Evolutionary conservation across 208 protist species (phyloP).

Genomic region (Leishmania lainsoni): DNA sequence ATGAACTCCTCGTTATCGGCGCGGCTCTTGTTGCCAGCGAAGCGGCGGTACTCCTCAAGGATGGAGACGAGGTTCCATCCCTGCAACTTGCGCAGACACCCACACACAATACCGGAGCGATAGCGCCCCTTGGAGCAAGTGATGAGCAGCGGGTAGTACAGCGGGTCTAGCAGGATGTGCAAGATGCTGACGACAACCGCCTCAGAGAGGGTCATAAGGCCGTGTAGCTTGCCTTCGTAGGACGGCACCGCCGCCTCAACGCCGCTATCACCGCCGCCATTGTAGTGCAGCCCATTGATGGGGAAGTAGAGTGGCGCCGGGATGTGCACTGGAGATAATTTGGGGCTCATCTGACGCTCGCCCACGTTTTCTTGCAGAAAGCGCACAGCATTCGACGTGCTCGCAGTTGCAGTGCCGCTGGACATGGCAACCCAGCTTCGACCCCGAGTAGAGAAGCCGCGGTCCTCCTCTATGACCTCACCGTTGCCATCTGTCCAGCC

Average conservation of each 20-base stretch:
- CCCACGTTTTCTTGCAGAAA: slow-evolving; percentile 45
- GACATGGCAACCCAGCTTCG: background rate
- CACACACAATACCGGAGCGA: slow-evolving; percentile 97
- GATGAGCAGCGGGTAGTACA: slow-evolving; percentile 96
- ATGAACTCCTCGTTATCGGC: slow-evolving; percentile 99
- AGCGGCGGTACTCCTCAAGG: slow-evolving; percentile 97
- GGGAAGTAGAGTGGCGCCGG: slow-evolving; percentile 26
- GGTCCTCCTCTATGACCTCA: background rate
- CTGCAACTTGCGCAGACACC: slow-evolving; percentile 98
- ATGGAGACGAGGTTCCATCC: slow-evolving; percentile 98
- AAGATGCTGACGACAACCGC: slow-evolving; percentile 92
- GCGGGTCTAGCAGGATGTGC: slow-evolving; percentile 92
- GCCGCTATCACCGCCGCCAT: background rate
- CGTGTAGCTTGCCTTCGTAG: slow-evolving; percentile 29
- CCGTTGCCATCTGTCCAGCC: slow-evolving; percentile 1
- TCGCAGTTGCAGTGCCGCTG: background rate
- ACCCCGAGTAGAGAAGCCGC: background rate
- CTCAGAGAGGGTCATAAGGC: slow-evolving; percentile 84
- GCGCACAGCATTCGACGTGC: slow-evolving; percentile 47
- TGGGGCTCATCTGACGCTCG: slow-evolving; percentile 21
- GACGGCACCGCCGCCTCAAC: slow-evolving; percentile 14
- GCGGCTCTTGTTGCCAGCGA: slow-evolving; percentile 92
- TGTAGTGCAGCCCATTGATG: background rate
- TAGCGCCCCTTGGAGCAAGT: slow-evolving; percentile 97
- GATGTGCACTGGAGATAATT: slow-evolving; percentile 26